Evolutionary conservation across 805 yeast species (phyloP).

Genomic region (Lipomyces orientalis): DNA sequence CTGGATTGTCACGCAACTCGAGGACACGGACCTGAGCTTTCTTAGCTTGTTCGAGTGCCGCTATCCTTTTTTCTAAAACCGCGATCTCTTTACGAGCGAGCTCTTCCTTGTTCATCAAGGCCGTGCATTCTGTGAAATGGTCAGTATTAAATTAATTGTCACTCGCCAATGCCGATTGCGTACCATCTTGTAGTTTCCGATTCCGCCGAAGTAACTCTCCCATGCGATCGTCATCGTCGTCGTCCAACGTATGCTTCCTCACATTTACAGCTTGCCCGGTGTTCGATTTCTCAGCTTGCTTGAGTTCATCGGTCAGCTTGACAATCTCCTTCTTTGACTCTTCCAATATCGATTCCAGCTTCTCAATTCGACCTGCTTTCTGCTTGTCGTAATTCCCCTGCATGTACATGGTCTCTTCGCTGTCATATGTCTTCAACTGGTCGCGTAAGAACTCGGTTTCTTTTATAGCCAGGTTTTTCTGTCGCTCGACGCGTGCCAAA

Average conservation of each 20-base stretch:
- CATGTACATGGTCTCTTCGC: slow-evolving; percentile 41
- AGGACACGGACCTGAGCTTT: slow-evolving; percentile 57
- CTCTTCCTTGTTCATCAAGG: slow-evolving; percentile 22
- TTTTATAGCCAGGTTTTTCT: slow-evolving; percentile 57
- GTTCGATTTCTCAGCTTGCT: slow-evolving; percentile 42
- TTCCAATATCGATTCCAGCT: slow-evolving; percentile 57
- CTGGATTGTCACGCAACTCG: slow-evolving; percentile 71
- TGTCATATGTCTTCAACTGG: slow-evolving; percentile 59
- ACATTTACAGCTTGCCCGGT: slow-evolving; percentile 11
- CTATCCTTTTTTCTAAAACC: slow-evolving; percentile 49
- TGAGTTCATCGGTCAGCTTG: slow-evolving; percentile 50
- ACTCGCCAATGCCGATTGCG: neutral
- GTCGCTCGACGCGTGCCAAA: slow-evolving; percentile 53
- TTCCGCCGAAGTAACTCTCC: slow-evolving; percentile 51
- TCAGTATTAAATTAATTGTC: neutral
- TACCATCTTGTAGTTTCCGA: slow-evolving; percentile 46
- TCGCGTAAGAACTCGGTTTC: slow-evolving; percentile 64
- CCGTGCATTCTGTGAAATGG: slow-evolving; percentile 16
- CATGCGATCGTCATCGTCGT: slow-evolving; percentile 41
- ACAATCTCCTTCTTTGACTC: slow-evolving; percentile 61
- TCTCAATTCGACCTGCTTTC: slow-evolving; percentile 42
- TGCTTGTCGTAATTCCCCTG: slow-evolving; percentile 35
- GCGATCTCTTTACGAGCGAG: slow-evolving; percentile 37
- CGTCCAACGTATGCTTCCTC: slow-evolving; percentile 29
- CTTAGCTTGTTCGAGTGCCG: slow-evolving; percentile 46